A percentile compares a stretch with the other conserved stretches of the same genome.
phyloP scores from a whole-genome alignment of 805 yeast genomes.

The Candida alai region DNA sequence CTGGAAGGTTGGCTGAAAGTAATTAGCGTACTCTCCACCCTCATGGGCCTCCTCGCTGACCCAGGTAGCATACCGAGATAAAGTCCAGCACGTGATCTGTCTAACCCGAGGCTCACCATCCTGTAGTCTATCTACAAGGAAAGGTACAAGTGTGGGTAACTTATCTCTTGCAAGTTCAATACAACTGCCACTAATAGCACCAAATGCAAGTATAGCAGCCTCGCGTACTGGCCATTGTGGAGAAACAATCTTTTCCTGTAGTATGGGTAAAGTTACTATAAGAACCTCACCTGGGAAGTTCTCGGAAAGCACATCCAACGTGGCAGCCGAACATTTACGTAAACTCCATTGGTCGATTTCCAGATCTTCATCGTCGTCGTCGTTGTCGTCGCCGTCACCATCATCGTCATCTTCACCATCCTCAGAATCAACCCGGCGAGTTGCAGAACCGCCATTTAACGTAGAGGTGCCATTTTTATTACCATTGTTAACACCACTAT shows the following conservation, averaged over 20 bases:
- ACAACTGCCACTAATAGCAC: constrained; percentile 92
- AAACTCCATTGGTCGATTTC: constrained; percentile 81
- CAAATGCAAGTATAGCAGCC: constrained; percentile 89
- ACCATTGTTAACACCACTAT: constrained; percentile 8
- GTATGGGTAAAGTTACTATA: constrained; percentile 63
- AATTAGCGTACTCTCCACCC: constrained; percentile 59
- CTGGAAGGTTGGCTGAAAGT: constrained; percentile 73
- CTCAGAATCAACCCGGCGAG: neutral
- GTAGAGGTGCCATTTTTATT: constrained; percentile 17
- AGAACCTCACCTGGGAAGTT: constrained; percentile 66
- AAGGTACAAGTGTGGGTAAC: constrained; percentile 79
- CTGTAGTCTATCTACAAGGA: constrained; percentile 70
- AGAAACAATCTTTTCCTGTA: constrained; percentile 67
- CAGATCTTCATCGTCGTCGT: constrained; percentile 67
- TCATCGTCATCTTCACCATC: constrained; percentile 26
- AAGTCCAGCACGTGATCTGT: constrained; percentile 94
- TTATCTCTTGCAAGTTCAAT: constrained; percentile 64
- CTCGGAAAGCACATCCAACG: constrained; percentile 76
- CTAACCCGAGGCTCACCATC: constrained; percentile 83
- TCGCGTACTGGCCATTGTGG: constrained; percentile 87
- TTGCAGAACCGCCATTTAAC: neutral
- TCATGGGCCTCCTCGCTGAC: constrained; percentile 64
- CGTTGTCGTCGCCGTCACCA: constrained; percentile 63
- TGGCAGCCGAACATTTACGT: constrained; percentile 92
- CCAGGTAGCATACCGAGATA: constrained; percentile 83